Base-by-base conservation (phyloP, 495 filamentous ascomycete genomes). In the Lophiotrema nucula region DNA sequence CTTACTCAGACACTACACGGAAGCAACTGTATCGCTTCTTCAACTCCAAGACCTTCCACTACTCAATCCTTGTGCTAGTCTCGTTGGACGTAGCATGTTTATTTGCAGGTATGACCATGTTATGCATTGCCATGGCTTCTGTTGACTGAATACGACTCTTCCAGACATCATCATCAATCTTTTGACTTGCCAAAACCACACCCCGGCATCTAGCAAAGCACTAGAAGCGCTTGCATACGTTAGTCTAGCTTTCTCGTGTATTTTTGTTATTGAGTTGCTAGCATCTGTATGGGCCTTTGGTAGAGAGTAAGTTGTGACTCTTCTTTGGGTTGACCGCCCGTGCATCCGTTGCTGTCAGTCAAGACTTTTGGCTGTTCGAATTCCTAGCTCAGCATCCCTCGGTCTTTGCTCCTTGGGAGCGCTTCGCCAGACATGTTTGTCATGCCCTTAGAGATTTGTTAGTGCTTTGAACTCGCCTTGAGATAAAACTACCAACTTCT, bases 181-280 rank as follows among this genome's bases (percentile, higher is more conserved):
- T 3, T 73, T 81, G 23, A 77, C 78, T 18, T 88, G 85, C 70
- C 82, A 84, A 66, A 64, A 67, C 10, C 53, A 74, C 45, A 62
- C 68, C 6, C 51, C 64, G 25, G 68, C 69, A 37, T 54, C 63
- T 4, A 74, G 69, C 15, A 48, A 61, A 4, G 72, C 76, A 4
- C 66, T 71, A 28, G 69, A 79, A 22, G 70, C 66, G 0, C 67
- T 85, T 21, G 71, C 31, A 19, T 43, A 37, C 35, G 65, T 77
- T 46, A 73, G 76, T 25, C 64, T 85, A 18, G 69, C 78, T 1
- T 81, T 88, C 64, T 81, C 78, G 24, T 80, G 75, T 54, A 59
- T 86, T 23, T 88, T 88, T 58, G 71, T 88, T 70, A 63, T 75
- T 1, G 84, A 87, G 65, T 72, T 87, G 70, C 21, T 76, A 31